These are phyloP conservation scores for Globisporangium nagaii DNA, from an alignment of 352 stramenopile genomes.

Conservation along the genomic window DNA sequence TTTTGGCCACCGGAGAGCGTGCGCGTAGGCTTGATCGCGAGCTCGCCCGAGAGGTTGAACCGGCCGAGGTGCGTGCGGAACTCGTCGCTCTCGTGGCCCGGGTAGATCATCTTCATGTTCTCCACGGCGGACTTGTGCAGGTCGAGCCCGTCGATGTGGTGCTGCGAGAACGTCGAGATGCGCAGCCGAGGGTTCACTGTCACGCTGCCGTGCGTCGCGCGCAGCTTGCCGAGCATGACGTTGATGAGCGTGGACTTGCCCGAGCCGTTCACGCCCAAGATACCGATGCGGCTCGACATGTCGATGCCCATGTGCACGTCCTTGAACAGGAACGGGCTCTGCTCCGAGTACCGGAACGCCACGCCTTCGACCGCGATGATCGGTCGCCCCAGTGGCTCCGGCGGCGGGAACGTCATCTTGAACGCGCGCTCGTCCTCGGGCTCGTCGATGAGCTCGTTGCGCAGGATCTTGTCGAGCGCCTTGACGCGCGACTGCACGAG, in stretches of 20 bases:
- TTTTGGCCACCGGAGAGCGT: conserved; percentile 97
- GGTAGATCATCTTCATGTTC: conserved; percentile 90
- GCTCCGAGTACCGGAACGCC: conserved; percentile 63
- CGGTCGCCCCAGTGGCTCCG: conserved; percentile 91
- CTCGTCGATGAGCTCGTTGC: conserved; percentile 88
- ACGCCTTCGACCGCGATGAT: conserved; percentile 94
- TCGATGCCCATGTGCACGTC: conserved; percentile 97
- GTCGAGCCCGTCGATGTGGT: conserved; percentile 94
- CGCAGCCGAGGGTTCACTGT: conserved; percentile 89
- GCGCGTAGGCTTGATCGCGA: conserved; percentile 92
- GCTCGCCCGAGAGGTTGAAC: conserved; percentile 95
- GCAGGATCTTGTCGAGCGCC: conserved; percentile 81
- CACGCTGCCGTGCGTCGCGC: conserved; percentile 77
- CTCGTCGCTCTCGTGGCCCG: conserved; percentile 74
- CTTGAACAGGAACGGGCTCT: conserved; percentile 62
- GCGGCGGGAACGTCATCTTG: conserved; percentile 93
- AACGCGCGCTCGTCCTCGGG: conserved; percentile 92
- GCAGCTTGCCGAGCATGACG: conserved; percentile 94
- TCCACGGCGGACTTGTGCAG: conserved; percentile 86
- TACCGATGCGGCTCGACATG: conserved; percentile 92
- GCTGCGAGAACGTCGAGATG: conserved; percentile 96
- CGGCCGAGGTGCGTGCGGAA: conserved; percentile 94
- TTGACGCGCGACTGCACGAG: conserved; percentile 97
- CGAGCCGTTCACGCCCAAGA: conserved; percentile 89
- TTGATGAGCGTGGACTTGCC: conserved; percentile 96